A percentile compares a stretch with the other conserved stretches of the same genome.
These are phyloP conservation scores for Yamadazyma olivae DNA, from an alignment of 805 yeast species.

Conservation along the genomic window DNA sequence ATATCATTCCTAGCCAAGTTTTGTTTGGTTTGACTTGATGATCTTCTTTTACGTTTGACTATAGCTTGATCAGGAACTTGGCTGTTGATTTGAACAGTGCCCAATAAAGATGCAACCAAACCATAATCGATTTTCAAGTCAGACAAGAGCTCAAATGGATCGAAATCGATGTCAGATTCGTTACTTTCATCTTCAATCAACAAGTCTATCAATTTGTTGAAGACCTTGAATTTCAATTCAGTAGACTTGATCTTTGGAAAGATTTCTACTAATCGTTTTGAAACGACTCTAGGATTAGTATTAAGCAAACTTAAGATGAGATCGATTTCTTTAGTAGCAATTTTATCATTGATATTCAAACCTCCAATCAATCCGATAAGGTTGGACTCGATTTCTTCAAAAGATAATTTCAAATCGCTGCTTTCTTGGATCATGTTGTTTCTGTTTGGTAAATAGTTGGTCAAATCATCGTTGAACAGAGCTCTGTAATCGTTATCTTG, in stretches of 20 bases:
- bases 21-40: constrained; percentile 72
- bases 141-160: constrained; percentile 48
- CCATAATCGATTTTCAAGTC: constrained; percentile 52
- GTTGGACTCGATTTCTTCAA: constrained; percentile 49
- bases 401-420: constrained; percentile 44
- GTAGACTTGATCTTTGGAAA: constrained; percentile 52
- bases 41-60: constrained; percentile 78
- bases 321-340: constrained; percentile 47
- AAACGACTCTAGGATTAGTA: constrained; percentile 37
- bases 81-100: constrained; percentile 54
- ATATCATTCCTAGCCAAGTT: constrained; percentile 72
- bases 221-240: constrained; percentile 56
- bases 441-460: constrained; percentile 36
- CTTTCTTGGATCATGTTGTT: constrained; percentile 41
- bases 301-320: constrained; percentile 54
- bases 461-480: constrained; percentile 31
- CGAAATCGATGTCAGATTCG: constrained; percentile 31
- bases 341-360: constrained; percentile 47
- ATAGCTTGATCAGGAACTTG: constrained; percentile 45
- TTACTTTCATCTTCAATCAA: constrained; percentile 22
- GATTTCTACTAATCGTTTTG: constrained; percentile 53
- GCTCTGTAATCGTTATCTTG: constrained; percentile 29
- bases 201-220: constrained; percentile 47
- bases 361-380: constrained; percentile 59
- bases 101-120: constrained; percentile 57